These are phyloP conservation scores for Neurospora africana DNA, from an alignment of 495 filamentous ascomycete species.

Conservation along the genomic window DNA sequence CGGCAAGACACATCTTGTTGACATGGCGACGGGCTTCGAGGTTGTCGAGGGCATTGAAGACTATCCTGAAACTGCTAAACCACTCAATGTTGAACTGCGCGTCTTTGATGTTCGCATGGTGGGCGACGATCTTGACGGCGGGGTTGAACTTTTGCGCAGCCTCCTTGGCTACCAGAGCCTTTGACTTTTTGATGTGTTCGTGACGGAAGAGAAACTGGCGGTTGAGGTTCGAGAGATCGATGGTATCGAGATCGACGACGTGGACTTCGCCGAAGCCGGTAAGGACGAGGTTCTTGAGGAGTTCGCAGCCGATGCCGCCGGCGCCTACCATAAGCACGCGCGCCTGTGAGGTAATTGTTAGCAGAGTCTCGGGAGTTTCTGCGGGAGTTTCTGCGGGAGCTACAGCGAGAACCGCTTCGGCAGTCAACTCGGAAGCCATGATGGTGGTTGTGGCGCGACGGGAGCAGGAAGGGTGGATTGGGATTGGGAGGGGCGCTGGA, in stretches of 20 bases:
- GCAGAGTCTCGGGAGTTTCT: constrained; percentile 4
- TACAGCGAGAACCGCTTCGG: neutral
- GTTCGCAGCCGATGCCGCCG: constrained; percentile 94
- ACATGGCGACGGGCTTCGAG: constrained; percentile 90
- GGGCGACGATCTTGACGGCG: constrained; percentile 73
- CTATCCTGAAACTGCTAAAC: constrained; percentile 73
- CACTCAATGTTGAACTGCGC: constrained; percentile 79
- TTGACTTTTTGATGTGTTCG: constrained; percentile 96
- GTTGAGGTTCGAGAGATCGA: constrained; percentile 95
- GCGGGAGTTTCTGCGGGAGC: neutral
- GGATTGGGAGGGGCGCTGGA: neutral
- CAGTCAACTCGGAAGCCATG: constrained; percentile 6
- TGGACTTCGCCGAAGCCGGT: constrained; percentile 92
- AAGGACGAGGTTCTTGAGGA: constrained; percentile 92
- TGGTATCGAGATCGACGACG: constrained; percentile 95
- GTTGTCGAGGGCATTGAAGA: constrained; percentile 97
- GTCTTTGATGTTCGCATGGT: constrained; percentile 96
- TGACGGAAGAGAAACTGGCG: constrained; percentile 95
- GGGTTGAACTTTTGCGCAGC: constrained; percentile 87
- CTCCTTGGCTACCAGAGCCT: constrained; percentile 91
- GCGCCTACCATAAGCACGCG: constrained; percentile 91
- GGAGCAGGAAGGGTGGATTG: neutral
- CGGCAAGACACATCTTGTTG: constrained; percentile 93
- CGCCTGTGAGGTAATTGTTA: constrained; percentile 46
- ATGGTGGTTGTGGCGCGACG: neutral